Conservation (phyloP, 345 rosid genomes). For the Dipteronia sinensis region DNA sequence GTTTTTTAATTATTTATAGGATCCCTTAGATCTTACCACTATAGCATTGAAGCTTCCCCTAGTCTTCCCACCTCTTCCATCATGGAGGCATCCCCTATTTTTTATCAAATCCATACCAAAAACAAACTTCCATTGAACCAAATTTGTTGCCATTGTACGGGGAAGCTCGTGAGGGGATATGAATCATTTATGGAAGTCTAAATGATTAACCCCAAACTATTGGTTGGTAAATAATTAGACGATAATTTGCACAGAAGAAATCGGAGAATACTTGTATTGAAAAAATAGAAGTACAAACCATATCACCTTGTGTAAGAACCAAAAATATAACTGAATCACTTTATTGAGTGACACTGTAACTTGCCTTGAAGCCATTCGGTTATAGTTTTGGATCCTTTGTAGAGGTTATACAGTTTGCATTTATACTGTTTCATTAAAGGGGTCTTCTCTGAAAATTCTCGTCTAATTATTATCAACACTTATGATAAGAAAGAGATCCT, state of each 20-base stretch:
- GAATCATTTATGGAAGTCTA: background rate
- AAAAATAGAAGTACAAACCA: background rate
- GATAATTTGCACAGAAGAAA: background rate
- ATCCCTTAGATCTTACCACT: background rate
- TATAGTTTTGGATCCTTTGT: background rate
- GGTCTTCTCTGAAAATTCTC: background rate
- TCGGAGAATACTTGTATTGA: background rate
- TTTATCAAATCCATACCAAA: background rate
- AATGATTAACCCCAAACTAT: background rate
- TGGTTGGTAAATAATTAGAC: background rate
- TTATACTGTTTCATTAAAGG: background rate
- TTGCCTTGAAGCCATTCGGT: background rate
- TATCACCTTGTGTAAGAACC: background rate
- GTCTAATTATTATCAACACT: background rate
- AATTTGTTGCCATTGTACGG: background rate
- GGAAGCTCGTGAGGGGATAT: background rate
- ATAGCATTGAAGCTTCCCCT: background rate
- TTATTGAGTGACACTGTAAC: background rate
- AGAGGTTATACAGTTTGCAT: background rate
- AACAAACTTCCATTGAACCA: background rate
- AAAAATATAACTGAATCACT: background rate
- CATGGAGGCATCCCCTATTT: background rate
- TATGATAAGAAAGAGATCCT: background rate
- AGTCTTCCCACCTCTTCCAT: background rate
- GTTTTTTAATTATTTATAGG: background rate